These are phyloP conservation scores for Solanum chacoense DNA, from an alignment of 305 asterid genomes.

Conservation along the genomic window DNA sequence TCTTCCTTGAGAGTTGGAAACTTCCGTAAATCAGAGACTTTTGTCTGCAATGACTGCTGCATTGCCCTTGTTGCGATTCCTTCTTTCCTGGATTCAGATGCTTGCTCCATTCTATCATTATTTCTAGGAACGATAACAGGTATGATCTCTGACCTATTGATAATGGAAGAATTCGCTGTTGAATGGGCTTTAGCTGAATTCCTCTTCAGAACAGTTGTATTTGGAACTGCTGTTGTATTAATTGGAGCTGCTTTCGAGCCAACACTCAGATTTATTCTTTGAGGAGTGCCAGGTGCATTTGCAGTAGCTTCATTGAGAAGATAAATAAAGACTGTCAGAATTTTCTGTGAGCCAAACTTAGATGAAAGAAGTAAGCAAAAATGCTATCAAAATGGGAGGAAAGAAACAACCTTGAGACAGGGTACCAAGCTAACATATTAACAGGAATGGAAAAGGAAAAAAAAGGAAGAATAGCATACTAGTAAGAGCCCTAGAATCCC, in stretches of 20 bases:
- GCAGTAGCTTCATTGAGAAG: conserved; percentile 46
- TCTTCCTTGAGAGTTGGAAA: conserved; percentile 52
- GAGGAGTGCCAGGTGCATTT: conserved; percentile 73
- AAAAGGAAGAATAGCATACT: conserved; percentile 34
- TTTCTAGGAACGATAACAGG: conserved; percentile 82
- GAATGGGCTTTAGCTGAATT: conserved; percentile 58
- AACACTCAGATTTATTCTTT: conserved; percentile 42
- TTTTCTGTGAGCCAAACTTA: not conserved
- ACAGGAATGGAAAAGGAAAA: not conserved
- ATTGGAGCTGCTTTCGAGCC: conserved; percentile 41
- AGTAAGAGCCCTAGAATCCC: conserved; percentile 65
- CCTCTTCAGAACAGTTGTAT: conserved; percentile 47
- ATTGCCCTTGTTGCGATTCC: conserved; percentile 47
- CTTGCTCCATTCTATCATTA: conserved; percentile 54
- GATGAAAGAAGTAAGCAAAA: conserved; percentile 1
- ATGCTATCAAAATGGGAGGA: not conserved
- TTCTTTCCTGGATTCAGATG: conserved; percentile 73
- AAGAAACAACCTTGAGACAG: not conserved
- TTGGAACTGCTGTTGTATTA: conserved; percentile 32
- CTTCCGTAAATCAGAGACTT: conserved; percentile 45
- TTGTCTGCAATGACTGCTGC: conserved; percentile 51
- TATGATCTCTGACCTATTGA: conserved; percentile 57
- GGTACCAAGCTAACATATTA: not conserved
- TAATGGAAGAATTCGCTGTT: conserved; percentile 28
- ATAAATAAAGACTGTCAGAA: conserved; percentile 9